These are phyloP conservation scores for Oryza punctata DNA, from an alignment of 176 grass and related monocot genomes.

Conservation along the genomic window DNA sequence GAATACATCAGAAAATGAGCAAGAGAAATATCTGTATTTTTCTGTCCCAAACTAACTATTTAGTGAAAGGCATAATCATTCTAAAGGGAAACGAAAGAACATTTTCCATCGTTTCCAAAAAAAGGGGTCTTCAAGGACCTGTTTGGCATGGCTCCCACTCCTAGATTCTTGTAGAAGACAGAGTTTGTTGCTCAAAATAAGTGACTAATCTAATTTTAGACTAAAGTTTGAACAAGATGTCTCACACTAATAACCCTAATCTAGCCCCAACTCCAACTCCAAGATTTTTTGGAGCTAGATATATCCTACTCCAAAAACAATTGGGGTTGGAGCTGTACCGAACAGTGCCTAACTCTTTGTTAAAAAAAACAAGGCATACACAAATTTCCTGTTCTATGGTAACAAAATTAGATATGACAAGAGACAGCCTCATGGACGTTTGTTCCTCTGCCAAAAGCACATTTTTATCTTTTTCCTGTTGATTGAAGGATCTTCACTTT, in stretches of 20 bases:
- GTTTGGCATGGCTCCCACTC: no score
- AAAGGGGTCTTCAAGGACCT: no score
- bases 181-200: no score
- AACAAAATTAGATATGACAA: slow-evolving; percentile 1
- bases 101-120: neutral
- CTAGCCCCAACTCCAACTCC: no score
- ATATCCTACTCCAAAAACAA: no score
- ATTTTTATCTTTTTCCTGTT: slow-evolving; percentile 9
- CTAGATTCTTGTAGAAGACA: no score
- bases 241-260: no score
- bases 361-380: neutral
- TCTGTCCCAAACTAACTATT: neutral
- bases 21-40: neutral
- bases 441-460: slow-evolving; percentile 1
- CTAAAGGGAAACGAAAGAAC: neutral
- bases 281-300: no score
- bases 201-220: no score
- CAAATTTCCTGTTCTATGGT: neutral
- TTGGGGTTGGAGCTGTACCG: no score
- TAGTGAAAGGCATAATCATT: slow-evolving; percentile 4
- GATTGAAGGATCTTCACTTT: slow-evolving; percentile 16
- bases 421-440: neutral
- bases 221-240: no score
- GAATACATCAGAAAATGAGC: neutral
- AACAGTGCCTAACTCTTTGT: neutral